Evolutionary conservation across 2,329 filamentous ascomycete genomes (phyloP).

Genomic region (Trichophyton rubrum): DNA sequence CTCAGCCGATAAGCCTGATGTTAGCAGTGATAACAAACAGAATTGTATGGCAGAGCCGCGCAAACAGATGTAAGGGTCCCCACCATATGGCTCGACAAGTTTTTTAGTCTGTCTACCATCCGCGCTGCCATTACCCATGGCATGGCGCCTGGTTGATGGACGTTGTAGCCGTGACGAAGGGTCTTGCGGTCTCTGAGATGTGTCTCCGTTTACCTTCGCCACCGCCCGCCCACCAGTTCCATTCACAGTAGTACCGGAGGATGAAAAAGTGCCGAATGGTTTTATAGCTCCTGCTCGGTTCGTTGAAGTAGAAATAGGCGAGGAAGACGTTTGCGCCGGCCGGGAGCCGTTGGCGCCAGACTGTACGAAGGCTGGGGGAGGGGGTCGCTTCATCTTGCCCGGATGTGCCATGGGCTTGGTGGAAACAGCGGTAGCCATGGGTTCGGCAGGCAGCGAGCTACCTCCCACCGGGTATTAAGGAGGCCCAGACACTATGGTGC

Average conservation of each 20-base stretch:
- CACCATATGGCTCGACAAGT: slow-evolving; percentile 36
- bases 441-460: slow-evolving; percentile 2
- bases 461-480: neutral
- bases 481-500: neutral
- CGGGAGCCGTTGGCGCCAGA: slow-evolving; percentile 46
- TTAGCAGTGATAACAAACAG: neutral
- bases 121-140: slow-evolving; percentile 23
- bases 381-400: slow-evolving; percentile 55
- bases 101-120: slow-evolving; percentile 29
- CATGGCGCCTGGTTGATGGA: slow-evolving; percentile 27
- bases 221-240: slow-evolving; percentile 23
- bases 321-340: slow-evolving; percentile 49
- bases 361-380: slow-evolving; percentile 49
- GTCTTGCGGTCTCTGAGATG: neutral
- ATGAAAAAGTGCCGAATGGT: slow-evolving; percentile 38
- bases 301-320: slow-evolving; percentile 38
- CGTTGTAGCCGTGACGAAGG: slow-evolving; percentile 23
- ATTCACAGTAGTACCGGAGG: slow-evolving; percentile 33
- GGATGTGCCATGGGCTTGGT: slow-evolving; percentile 33
- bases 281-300: slow-evolving; percentile 44
- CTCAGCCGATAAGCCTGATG: neutral
- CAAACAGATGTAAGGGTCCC: slow-evolving; percentile 11
- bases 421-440: slow-evolving; percentile 35
- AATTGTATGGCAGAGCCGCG: neutral
- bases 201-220: slow-evolving; percentile 6